Base-by-base conservation (phyloP, 164 flowering plant species). In the Pachysandra terminalis region DNA sequence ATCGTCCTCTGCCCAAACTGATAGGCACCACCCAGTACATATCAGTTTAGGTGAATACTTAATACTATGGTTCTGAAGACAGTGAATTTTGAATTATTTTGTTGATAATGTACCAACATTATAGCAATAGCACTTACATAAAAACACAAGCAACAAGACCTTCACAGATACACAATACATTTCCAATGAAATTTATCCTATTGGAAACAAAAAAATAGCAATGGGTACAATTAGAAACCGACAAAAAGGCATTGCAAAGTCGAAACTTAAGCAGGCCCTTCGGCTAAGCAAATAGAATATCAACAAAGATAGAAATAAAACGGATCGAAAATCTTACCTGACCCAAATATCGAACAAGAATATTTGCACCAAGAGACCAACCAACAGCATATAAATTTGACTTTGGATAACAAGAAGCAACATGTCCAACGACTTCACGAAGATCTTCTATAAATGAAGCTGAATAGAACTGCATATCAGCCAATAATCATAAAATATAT, bases 331-430 rank as follows among this genome's bases (percentile, higher is more conserved):
- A 58, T 14, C 68, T 9, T 81, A 94, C 97, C 96, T 87, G 83
- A 53, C 96, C 98, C 81, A 95, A 70, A 80, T 95, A 95, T 8
- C 84, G 87, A 78, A 91, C 90, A 78, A 95, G 97, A 70, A 95
- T 91, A 70, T 95, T 91, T 56, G 89, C 98, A 54, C 98, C 98
- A 79, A 95, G 86, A 63, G 98, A 91, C 98, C 98, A 95, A 55
- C 96, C 97, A 80, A 78, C 83, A 27, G 93, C 96, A 85, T 90
- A 95, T 56, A 95, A 59, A 61, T 86, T 89, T 59, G 98, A 90
- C 57, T 78, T 73, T n/a, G 93, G 96, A 71, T 85, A 91, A 32
- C 85, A 78, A 27, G n/a, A 53, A 16, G 70, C 69, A 54, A 91
- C 86, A 71, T 91, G 91, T 17, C 80, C 76, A 56, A 90, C 89